phyloP scores from a whole-genome alignment of 495 filamentous ascomycete genomes.

The Xanthoparmelia taractica region DNA sequence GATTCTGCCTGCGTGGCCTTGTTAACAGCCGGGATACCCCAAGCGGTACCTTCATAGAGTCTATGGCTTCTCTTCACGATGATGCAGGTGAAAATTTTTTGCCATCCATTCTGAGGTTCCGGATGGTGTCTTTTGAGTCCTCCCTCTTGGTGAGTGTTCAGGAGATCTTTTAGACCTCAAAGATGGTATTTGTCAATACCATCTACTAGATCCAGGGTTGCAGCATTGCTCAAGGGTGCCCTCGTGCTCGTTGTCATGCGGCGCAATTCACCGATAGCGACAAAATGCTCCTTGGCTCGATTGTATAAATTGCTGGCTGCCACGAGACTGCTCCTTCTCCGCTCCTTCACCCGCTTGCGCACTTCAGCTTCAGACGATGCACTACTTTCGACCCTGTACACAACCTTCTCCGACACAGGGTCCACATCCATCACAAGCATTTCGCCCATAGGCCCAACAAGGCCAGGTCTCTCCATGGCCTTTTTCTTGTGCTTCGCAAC shows the following conservation, averaged over 20 bases:
- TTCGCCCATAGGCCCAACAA: background rate
- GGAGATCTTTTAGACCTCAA: background rate
- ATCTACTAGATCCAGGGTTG: background rate
- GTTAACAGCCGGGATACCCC: background rate
- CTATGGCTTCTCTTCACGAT: background rate
- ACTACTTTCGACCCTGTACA: background rate
- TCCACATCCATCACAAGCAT: background rate
- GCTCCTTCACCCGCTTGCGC: background rate
- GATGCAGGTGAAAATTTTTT: background rate
- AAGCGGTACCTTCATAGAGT: background rate
- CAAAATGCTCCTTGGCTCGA: background rate
- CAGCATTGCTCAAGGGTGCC: background rate
- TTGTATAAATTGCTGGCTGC: background rate
- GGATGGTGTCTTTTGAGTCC: background rate
- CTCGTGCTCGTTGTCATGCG: background rate
- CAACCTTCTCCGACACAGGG: background rate
- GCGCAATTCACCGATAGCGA: background rate
- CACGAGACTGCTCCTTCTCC: background rate
- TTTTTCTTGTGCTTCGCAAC: background rate
- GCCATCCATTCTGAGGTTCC: background rate
- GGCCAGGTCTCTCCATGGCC: background rate
- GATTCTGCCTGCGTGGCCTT: background rate
- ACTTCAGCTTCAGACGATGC: background rate
- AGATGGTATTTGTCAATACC: background rate
- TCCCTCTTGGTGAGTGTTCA: background rate